Evolutionary conservation across 106 monocot genomes (phyloP), one percentile per base, ranked within the genome.

Genomic region (Allium sativum): DNA sequence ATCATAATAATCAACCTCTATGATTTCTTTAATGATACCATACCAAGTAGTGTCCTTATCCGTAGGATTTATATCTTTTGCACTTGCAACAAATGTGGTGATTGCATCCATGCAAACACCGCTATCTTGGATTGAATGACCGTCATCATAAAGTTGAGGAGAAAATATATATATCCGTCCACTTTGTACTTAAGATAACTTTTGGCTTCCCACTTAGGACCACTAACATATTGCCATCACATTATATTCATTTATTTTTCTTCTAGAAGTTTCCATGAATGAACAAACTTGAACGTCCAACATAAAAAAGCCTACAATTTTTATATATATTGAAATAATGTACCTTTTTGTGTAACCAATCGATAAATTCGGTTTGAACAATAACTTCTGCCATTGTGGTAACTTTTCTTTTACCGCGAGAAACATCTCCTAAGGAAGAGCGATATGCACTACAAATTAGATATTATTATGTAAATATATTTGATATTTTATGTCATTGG

Each of bases 391-490:
- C n/a, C 2, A 13, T 51, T 51, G 4, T 51, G 51, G 51, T 51
- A 51, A 51, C 51, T 51, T n/a, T 51, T 51, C 51, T 51, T 51
- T 51, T 51, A 51, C 51, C 3, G 4, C 51, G n/a, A 51, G 51
- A n/a, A 51, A n/a, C 51, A 51, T 4, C 51, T 51, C 4, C n/a
- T n/a, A 51, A 51, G 51, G 51, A 51, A 2, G 51, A 51, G 51
- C n/a, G 51, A 51, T 51, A 51, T n/a, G n/a, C n/a, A 51, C 51
- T 51, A 51, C 51, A 51, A 51, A 51, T 51, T 51, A 51, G n/a
- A 51, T 13, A 51, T 13, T n/a, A 51, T 51, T 13, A 13, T 51
- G 51, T 51, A 51, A 13, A 51, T 13, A 12, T n/a, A 51, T 13
- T 13, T 2, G n/a, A 4, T 13, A 51, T 13, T 51, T 13, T n/a